These are phyloP conservation scores for Collybia mongolica DNA, from an alignment of 768 basidiomycete genomes.

Conservation along the genomic window DNA sequence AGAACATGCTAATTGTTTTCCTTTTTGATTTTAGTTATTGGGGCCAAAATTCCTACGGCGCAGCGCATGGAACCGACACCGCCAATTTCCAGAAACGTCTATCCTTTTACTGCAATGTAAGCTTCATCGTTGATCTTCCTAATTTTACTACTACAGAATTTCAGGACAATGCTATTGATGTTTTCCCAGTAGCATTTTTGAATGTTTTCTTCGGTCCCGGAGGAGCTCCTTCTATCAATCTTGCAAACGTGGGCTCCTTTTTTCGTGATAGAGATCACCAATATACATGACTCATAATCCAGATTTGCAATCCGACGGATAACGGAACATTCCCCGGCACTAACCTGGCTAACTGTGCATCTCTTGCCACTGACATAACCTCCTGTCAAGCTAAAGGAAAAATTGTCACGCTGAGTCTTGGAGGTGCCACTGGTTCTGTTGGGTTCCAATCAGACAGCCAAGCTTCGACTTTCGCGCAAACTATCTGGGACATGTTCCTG, in stretches of 20 bases:
- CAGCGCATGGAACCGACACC: slow-evolving; percentile 41
- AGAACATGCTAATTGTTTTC: neutral
- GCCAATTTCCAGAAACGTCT: slow-evolving; percentile 61
- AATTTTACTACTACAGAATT: neutral
- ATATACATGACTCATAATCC: neutral
- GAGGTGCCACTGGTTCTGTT: slow-evolving; percentile 61
- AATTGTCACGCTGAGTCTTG: slow-evolving; percentile 55
- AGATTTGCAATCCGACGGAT: slow-evolving; percentile 64
- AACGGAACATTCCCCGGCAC: slow-evolving; percentile 63
- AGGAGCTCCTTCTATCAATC: slow-evolving; percentile 60
- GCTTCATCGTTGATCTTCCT: slow-evolving; percentile 11
- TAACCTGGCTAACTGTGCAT: slow-evolving; percentile 57
- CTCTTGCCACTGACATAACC: slow-evolving; percentile 59
- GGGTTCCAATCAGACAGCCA: slow-evolving; percentile 59
- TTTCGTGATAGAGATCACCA: neutral
- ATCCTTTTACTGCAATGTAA: slow-evolving; percentile 62
- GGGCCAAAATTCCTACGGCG: slow-evolving; percentile 78
- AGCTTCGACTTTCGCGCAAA: slow-evolving; percentile 58
- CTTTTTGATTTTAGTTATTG: slow-evolving; percentile 47
- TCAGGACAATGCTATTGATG: slow-evolving; percentile 67
- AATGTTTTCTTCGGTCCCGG: slow-evolving; percentile 65
- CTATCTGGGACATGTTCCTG: slow-evolving; percentile 73
- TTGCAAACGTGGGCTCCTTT: slow-evolving; percentile 54
- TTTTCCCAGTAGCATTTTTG: slow-evolving; percentile 69
- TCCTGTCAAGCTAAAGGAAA: slow-evolving; percentile 67